Percentiles rank a stretch among this genome's conserved stretches.
phyloP scores from a whole-genome alignment of 768 basidiomycete species.

The Thelephora aurantiotincta region DNA sequence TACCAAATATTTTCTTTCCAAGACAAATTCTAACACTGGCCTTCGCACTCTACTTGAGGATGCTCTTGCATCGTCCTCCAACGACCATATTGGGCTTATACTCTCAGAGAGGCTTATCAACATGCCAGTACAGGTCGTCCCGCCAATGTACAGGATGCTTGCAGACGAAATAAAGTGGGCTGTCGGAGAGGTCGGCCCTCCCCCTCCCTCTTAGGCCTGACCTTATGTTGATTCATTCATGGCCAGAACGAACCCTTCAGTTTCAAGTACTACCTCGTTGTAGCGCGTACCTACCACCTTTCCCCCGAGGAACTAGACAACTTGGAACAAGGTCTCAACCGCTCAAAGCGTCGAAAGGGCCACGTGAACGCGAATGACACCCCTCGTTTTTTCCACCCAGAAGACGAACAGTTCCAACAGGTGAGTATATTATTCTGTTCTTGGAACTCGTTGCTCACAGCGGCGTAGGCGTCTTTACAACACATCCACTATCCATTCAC shows the following conservation, averaged over 20 bases:
- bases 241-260: constrained; percentile 42
- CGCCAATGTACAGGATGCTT: constrained; percentile 88
- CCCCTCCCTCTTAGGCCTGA: not conserved
- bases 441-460: not conserved
- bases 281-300: constrained; percentile 70
- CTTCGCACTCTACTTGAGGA: constrained; percentile 40
- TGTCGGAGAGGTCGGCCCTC: constrained; percentile 38
- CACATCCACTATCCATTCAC: constrained; percentile 41
- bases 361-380: constrained; percentile 11
- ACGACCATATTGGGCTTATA: constrained; percentile 64
- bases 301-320: constrained; percentile 56
- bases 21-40: constrained; percentile 32
- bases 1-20: constrained; percentile 52
- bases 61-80: constrained; percentile 28
- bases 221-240: not conserved
- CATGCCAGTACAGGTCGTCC: constrained; percentile 88
- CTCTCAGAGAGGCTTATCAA: constrained; percentile 85
- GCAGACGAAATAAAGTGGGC: constrained; percentile 70
- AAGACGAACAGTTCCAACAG: constrained; percentile 62
- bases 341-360: constrained; percentile 24
- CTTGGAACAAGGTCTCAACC: constrained; percentile 22
- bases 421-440: constrained; percentile 23
- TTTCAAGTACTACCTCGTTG: constrained; percentile 62
- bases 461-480: constrained; percentile 32
- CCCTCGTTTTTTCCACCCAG: constrained; percentile 61